Conservation (phyloP, 164 flowering plant species). For the Taxillus chinensis region DNA sequence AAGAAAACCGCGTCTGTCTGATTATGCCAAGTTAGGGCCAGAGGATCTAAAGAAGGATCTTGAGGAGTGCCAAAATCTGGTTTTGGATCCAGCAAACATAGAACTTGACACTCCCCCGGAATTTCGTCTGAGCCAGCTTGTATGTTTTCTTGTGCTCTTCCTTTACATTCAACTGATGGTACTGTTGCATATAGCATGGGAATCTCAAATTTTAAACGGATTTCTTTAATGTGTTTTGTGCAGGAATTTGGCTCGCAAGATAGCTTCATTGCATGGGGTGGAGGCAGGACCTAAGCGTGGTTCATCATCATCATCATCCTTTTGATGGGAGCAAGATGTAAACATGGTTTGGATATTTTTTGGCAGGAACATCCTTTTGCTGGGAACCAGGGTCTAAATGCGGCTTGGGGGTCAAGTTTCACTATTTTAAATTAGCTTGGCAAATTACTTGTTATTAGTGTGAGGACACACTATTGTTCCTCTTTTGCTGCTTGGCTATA, state of each 20-base stretch:
- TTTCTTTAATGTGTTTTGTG: slow-evolving; percentile 12
- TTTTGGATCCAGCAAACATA: slow-evolving; percentile 50
- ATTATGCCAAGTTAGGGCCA: slow-evolving; percentile 60
- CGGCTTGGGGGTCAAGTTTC: too few relatives aligned
- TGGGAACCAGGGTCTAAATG: too few relatives aligned
- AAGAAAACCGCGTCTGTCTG: slow-evolving; percentile 38
- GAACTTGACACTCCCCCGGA: slow-evolving; percentile 80
- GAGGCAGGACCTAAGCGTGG: slow-evolving; percentile 17
- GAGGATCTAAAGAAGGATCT: slow-evolving; percentile 66
- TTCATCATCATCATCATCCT: neutral
- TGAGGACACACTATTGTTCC: too few relatives aligned
- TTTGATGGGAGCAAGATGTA: too few relatives aligned
- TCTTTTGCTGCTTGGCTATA: too few relatives aligned
- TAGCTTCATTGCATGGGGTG: slow-evolving; percentile 49
- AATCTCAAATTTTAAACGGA: neutral
- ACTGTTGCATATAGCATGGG: neutral
- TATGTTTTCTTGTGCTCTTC: slow-evolving; percentile 16
- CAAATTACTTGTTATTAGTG: too few relatives aligned
- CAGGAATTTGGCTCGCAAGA: slow-evolving; percentile 90
- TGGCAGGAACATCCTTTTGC: too few relatives aligned
- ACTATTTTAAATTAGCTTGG: too few relatives aligned
- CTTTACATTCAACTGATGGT: neutral
- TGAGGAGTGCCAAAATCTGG: slow-evolving; percentile 59
- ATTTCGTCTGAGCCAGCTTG: slow-evolving; percentile 86
- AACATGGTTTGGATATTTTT: too few relatives aligned